These are phyloP conservation scores for Elsinoe fawcettii DNA, from an alignment of 2,329 filamentous ascomycete genomes.

Conservation along the genomic window DNA sequence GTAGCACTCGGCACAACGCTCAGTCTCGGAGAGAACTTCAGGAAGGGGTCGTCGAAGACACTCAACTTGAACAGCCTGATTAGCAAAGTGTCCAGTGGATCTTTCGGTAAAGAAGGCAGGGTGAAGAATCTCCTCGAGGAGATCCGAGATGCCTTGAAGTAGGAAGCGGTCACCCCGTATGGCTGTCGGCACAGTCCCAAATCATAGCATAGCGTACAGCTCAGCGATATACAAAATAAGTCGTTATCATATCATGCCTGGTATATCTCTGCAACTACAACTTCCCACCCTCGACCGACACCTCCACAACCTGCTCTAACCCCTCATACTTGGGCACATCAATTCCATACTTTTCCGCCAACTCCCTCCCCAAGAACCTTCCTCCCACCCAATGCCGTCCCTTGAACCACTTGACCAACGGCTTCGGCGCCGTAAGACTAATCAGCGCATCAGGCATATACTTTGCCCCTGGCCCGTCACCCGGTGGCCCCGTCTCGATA, in stretches of 20 bases:
- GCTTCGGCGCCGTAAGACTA: constrained; percentile 89
- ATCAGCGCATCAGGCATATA: constrained; percentile 78
- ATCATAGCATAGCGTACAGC: constrained; percentile 8
- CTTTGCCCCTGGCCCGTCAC: constrained; percentile 64
- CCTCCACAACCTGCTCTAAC: constrained; percentile 81
- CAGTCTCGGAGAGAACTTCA: constrained; percentile 52
- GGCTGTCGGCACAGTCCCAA: neutral
- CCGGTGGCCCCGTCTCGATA: constrained; percentile 77
- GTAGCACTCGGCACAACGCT: constrained; percentile 76
- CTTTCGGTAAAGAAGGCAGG: constrained; percentile 51
- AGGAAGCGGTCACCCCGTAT: neutral
- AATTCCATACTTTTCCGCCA: constrained; percentile 79
- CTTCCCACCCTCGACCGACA: constrained; percentile 43
- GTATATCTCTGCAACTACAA: constrained; percentile 40
- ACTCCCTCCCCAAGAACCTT: constrained; percentile 69
- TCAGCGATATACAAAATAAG: neutral
- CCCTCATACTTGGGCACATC: constrained; percentile 77
- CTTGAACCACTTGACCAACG: constrained; percentile 71
- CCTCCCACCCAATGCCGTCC: constrained; percentile 91
- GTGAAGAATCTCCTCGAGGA: constrained; percentile 54
- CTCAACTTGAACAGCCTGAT: constrained; percentile 47
- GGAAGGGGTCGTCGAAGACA: constrained; percentile 51
- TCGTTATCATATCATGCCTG: too few species aligned
- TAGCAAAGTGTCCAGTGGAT: constrained; percentile 41
- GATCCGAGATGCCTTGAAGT: constrained; percentile 44